Base-by-base conservation (phyloP, 2,329 filamentous ascomycete species). In the Exophiala sp. region DNA sequence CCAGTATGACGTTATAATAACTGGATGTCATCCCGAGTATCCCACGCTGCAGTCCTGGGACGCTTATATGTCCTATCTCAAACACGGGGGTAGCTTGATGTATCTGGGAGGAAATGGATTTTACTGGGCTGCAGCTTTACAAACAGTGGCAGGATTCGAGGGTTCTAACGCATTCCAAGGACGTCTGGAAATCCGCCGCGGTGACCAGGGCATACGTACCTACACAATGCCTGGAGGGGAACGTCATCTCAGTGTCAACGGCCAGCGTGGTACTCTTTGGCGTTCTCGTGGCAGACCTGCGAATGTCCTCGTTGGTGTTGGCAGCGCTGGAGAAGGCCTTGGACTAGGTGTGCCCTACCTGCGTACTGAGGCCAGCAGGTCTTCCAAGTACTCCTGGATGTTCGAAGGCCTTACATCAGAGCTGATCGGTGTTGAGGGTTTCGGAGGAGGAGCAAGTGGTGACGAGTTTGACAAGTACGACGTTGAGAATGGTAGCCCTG, bases 401-500 rank as follows among this genome's bases (percentile, higher is more conserved):
- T 65, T 62, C 34, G 50, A 60, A 12, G 60, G 61, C 16, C 48
- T 66, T 10, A 39, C 53, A 36, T 42, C 55, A 10, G 52, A 55
- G 12, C 55, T 58, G 18, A 63, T 61, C 33, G 62, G 62, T 7
- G 57, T 63, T 32, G 45, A 64, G 8, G 61, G 63, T 3, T 63
- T 70, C 11, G 66, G 64, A 2, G 66, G 66, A 11, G 65, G 67
- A 6, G 67, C 66, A 8, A 64, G 60, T 40, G 68, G 68, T 11
- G 68, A 72, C 40, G 69, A 71, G 55, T 66, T 71, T 42, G 69
- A 71, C 55, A 60, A 67, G 5, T 52, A 68, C n/a, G 69, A 71
- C 44, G 63, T 62, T 44, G 52, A 40, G 6, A 59, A 68, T 12
- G 68, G 68, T 1, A 68, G 65, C 10, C 68, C 69, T 1, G 16